These are phyloP conservation scores for Yamadazyma triangularis DNA, from an alignment of 1,139 yeast genomes.

Conservation along the genomic window DNA sequence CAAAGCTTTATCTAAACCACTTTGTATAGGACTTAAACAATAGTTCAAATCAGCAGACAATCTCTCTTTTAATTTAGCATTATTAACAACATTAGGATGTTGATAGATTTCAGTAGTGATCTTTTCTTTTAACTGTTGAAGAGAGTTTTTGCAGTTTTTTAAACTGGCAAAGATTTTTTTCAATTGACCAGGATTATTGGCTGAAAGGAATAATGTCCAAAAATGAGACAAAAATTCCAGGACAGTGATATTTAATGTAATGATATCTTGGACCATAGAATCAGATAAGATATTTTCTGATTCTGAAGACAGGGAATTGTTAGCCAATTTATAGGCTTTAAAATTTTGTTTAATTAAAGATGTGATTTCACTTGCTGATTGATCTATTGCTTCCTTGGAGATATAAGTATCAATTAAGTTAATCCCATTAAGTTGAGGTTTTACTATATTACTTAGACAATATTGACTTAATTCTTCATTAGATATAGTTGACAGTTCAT, in stretches of 20 bases:
- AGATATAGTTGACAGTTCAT: slow-evolving; percentile 6
- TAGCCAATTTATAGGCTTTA: slow-evolving; percentile 20
- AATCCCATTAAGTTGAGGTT: slow-evolving; percentile 16
- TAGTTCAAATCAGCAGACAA: slow-evolving; percentile 29
- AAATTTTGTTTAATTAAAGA: slow-evolving; percentile 53
- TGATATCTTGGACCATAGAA: slow-evolving; percentile 28
- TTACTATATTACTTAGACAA: slow-evolving; percentile 18
- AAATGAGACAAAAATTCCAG: slow-evolving; percentile 44
- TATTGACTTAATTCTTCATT: slow-evolving; percentile 19
- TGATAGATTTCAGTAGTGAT: slow-evolving; percentile 5
- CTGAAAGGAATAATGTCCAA: slow-evolving; percentile 37
- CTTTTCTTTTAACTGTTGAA: slow-evolving; percentile 19
- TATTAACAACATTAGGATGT: slow-evolving; percentile 9
- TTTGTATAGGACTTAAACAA: slow-evolving; percentile 26
- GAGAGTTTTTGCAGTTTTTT: slow-evolving; percentile 26
- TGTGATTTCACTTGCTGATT: slow-evolving; percentile 47
- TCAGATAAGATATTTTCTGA: slow-evolving; percentile 21
- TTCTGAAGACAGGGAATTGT: slow-evolving; percentile 5
- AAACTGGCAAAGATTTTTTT: slow-evolving; percentile 34
- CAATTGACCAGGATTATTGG: slow-evolving; percentile 35
- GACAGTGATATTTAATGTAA: slow-evolving; percentile 35
- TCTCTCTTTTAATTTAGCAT: slow-evolving; percentile 32
- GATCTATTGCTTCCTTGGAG: slow-evolving; percentile 34
- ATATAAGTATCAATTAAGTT: slow-evolving; percentile 41
- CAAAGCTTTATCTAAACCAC: slow-evolving; percentile 25